Base-by-base conservation (phyloP, 352 stramenopile genomes). In the Phytophthora quininea region DNA sequence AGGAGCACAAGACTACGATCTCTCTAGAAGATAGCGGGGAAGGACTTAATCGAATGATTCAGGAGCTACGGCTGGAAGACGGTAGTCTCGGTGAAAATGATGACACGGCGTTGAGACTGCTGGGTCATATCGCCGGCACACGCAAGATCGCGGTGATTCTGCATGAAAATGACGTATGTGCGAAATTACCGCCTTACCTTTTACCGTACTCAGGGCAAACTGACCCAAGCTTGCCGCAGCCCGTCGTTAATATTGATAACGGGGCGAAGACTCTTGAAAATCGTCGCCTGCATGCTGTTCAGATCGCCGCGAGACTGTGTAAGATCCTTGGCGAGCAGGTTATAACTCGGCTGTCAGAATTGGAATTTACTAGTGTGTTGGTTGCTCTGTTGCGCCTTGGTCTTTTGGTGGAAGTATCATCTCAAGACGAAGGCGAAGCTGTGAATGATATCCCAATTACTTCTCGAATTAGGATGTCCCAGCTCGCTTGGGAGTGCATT, bases 1-100 rank as follows among this genome's bases (percentile, higher is more conserved):
- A 94, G 62, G 86, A 94, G 52, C 84, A 94, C 73, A 92, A 91
- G 48, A 88, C 54, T 10, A 88, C 80, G 0, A 89, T 94, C 11
- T 72, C 84, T 3, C 70, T 90, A 0, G 82, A 93, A 74, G 82
- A 93, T 52, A 89, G 76, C n/a, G 76, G 81, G 4, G 76, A 92
- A 56, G 62, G 82, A 12, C 58, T 90, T 15, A 54, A 53, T 0
- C 62, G 73, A 4, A 84, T 91, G 67, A 67, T 91, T 1, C 65
- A 76, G 14, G 83, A 91, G 56, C 67, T 93, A 8, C 24, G 65
- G 14, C 53, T 69, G 2, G 58, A 67, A 15, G 58, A 83, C 14
- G 38, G 62, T 0, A 33, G 74, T 45, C 47, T 84, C 1, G 63
- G 63, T 6, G 60, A 63, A 33, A 90, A 92, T 37, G 76, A 81